Base-by-base conservation (phyloP, 495 filamentous ascomycete genomes). In the Neurospora sp. region DNA sequence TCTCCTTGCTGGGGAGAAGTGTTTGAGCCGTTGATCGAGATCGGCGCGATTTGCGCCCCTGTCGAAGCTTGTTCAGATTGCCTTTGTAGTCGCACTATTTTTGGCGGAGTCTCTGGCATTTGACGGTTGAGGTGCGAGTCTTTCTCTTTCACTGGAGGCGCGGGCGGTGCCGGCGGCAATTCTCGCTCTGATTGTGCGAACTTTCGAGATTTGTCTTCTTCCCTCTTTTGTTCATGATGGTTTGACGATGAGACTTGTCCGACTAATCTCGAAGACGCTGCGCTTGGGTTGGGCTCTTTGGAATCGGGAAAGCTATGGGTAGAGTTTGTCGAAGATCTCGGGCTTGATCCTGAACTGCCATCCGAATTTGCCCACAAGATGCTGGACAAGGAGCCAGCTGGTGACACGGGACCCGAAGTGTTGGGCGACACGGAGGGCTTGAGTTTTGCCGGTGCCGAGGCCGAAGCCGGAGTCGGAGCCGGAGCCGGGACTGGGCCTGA, bases 281-380 rank as follows among this genome's bases (percentile, higher is more conserved):
- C 16, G 53, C 77, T 78, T 68, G 81, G 77, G 39, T 81, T 79
- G 12, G 82, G 80, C 39, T 75, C 77, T 53, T 80, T 80, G 8
- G 82, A 79, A 73, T 77, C 78, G 72, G 77, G 76, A 44, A 75
- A 75, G 73, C 79, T 83, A 42, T 78, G 80, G 71, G 74, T 44
- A 20, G 77, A 75, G 76, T 74, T 77, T 27, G 74, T 74, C 38
- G 75, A 77, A 39, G 82, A 80, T 69, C 76, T 78, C 47, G 77
- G 76, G 39, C 79, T 80, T 40, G 80, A 79, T 40, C 83, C 81
- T 8, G 77, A 76, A 12, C 82, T 80, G 69, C 78, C 80, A 71
- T 81, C 76, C 40, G 83, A 82, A 75, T 86, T 85, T 8, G 84
- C 84, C 22, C 82, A 85, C 35, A 85, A 65, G 5, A 86, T 70